A percentile compares a stretch with the other conserved stretches of the same genome.
Conservation (phyloP, 129 eudicot species). For the Arctium minus region DNA sequence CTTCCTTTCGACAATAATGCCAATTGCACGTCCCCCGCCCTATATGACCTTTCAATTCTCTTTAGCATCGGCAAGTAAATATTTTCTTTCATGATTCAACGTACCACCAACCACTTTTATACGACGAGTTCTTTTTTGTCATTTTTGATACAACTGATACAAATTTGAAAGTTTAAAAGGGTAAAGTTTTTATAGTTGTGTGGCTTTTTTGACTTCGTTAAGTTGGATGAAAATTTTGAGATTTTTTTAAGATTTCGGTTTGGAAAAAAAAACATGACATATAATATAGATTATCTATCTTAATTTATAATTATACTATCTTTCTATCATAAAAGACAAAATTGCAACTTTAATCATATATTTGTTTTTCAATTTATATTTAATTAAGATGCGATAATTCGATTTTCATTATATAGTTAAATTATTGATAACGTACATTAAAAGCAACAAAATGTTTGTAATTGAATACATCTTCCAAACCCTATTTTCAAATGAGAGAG, state of each 20-base stretch:
- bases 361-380: background rate
- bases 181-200: no score
- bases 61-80: no score
- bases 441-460: background rate
- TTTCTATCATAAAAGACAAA: background rate
- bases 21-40: no score
- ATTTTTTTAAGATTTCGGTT: background rate
- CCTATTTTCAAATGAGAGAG: background rate
- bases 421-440: background rate
- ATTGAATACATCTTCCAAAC: background rate
- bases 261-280: background rate
- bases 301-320: background rate
- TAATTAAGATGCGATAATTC: background rate
- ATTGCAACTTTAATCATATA: background rate
- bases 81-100: no score
- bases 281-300: background rate
- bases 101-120: no score
- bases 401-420: background rate
- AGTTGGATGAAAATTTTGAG: background rate
- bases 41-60: no score
- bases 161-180: no score
- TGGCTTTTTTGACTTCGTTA: no score
- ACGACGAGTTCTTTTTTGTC: no score
- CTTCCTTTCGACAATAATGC: no score
- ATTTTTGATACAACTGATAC: no score